Evolutionary conservation across 352 stramenopile species (phyloP).

Genomic region (Pseudoperonospora humuli): DNA sequence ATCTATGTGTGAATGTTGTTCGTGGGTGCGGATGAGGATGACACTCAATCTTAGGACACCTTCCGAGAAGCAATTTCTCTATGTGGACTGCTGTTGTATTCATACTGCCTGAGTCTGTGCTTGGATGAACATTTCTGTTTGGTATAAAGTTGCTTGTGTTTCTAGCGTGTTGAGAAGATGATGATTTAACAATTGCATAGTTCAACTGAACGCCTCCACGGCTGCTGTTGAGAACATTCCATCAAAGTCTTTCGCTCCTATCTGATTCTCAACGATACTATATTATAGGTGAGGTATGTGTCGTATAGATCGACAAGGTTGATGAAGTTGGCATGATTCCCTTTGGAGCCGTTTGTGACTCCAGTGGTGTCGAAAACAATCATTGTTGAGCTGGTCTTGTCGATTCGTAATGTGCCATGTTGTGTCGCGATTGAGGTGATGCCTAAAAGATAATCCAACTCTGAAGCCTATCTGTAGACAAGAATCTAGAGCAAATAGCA

Average conservation of each 20-base stretch:
- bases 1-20: constrained; percentile 12
- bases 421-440: too few species aligned
- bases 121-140: too few species aligned
- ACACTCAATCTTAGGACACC: constrained; percentile 77
- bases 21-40: constrained; percentile 41
- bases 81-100: too few species aligned
- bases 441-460: too few species aligned
- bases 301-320: constrained; percentile 28
- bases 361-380: constrained; percentile 49
- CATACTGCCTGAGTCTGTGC: too few species aligned
- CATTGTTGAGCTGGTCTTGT: constrained; percentile 80
- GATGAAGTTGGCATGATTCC: constrained; percentile 78
- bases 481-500: too few species aligned
- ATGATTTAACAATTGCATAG: constrained; percentile 70
- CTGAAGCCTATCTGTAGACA: too few species aligned
- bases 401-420: too few species aligned
- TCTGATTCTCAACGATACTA: constrained; percentile 52
- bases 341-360: constrained; percentile 38
- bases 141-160: too few species aligned
- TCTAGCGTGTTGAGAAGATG: constrained; percentile 35
- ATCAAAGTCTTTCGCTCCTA: constrained; percentile 84
- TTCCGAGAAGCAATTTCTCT: constrained; percentile 69
- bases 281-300: not conserved
- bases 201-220: constrained; percentile 84
- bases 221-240: constrained; percentile 56